Evolutionary conservation across 163 green algal species (phyloP).

Genomic region (Prototheca cutis): DNA sequence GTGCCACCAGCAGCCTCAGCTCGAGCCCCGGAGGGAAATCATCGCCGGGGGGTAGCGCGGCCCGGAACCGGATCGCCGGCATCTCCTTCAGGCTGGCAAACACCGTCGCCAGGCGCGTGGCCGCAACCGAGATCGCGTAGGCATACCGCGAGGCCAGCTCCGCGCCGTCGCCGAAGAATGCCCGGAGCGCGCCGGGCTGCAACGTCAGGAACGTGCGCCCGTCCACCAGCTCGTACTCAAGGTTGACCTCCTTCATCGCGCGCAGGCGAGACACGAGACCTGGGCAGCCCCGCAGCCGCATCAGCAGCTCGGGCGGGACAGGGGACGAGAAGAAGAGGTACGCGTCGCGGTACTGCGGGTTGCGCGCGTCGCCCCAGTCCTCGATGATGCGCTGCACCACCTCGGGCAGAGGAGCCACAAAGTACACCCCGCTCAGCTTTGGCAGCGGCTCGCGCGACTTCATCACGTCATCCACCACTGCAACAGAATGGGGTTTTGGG

Average conservation of each 20-base stretch:
- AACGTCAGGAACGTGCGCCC: conserved; percentile 60
- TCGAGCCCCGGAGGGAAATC: conserved; percentile 47
- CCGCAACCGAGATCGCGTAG: conserved; percentile 49
- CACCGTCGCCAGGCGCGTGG: conserved; percentile 53
- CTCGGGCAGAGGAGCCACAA: conserved; percentile 69
- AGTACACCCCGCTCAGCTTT: conserved; percentile 79
- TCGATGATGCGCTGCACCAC: conserved; percentile 52
- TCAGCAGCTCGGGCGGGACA: conserved; percentile 39
- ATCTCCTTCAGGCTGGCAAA: conserved; percentile 69
- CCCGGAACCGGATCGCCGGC: conserved; percentile 51
- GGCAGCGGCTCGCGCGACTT: conserved; percentile 71
- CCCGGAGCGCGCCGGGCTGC: conserved; percentile 43
- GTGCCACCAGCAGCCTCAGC: conserved; percentile 39
- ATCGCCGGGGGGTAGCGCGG: conserved; percentile 37
- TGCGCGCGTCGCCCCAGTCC: conserved; percentile 49
- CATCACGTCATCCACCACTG: conserved; percentile 69
- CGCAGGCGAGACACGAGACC: conserved; percentile 35
- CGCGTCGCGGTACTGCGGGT: conserved; percentile 58
- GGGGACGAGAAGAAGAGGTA: conserved; percentile 87
- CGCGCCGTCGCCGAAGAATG: conserved; percentile 44
- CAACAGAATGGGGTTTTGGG: too few species aligned
- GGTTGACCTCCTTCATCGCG: conserved; percentile 75
- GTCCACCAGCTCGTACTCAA: conserved; percentile 69
- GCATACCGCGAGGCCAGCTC: conserved; percentile 15
- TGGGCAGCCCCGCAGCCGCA: conserved; percentile 51